phyloP scores from a whole-genome alignment of 257 asterid species.

The Plantago elongata region DNA sequence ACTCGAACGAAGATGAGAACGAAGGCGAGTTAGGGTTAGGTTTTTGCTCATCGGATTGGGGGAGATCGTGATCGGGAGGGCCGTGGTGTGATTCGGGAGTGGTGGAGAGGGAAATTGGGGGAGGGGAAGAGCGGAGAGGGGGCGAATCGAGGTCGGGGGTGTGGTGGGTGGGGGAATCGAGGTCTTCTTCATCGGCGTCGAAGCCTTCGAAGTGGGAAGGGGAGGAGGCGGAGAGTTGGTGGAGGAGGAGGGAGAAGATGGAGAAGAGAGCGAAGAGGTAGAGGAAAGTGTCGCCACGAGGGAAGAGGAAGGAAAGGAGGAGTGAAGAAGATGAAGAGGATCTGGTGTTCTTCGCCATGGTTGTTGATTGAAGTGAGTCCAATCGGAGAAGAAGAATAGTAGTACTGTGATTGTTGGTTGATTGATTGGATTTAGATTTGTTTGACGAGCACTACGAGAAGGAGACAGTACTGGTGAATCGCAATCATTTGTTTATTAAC shows the following conservation, averaged over 20 bases:
- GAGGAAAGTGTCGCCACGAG: neutral
- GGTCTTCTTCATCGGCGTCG: conserved; percentile 65
- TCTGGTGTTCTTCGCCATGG: no score
- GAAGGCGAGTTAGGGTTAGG: conserved; percentile 38
- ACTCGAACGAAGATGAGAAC: conserved; percentile 23
- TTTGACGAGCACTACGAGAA: no score
- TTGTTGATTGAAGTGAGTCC: no score
- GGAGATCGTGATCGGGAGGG: conserved; percentile 31
- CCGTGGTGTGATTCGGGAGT: conserved; percentile 59
- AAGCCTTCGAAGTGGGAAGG: conserved; percentile 81
- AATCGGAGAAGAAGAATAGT: no score
- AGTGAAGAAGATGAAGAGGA: no score
- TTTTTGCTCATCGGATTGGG: conserved; percentile 32
- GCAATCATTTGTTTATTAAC: no score
- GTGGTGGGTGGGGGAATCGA: conserved; percentile 36
- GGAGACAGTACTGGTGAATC: no score
- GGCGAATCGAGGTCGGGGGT: conserved; percentile 26
- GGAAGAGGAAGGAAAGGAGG: no score
- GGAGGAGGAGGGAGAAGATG: conserved; percentile 61
- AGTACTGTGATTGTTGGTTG: no score
- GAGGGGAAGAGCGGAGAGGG: conserved; percentile 44
- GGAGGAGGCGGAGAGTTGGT: conserved; percentile 53
- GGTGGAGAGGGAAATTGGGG: conserved; percentile 50
- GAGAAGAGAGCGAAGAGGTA: conserved; percentile 49
- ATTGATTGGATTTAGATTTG: no score